Evolutionary conservation across 2,329 filamentous ascomycete genomes (phyloP), one percentile per base, ranked within the genome.

Genomic region (Ceratocystis destructans): DNA sequence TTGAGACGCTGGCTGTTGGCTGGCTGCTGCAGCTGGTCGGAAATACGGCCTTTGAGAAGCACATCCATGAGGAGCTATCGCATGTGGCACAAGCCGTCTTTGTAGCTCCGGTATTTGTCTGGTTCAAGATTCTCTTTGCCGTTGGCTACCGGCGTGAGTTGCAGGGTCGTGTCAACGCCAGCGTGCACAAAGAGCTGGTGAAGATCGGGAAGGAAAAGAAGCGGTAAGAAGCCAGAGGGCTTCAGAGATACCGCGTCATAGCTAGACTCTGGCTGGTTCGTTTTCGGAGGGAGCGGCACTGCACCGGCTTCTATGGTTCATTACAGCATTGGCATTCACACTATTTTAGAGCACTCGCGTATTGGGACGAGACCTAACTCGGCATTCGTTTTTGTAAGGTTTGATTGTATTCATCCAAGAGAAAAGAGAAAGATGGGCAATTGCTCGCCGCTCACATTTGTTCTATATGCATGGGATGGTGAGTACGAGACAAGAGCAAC

Each of bases 11-110:
- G 71, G 74, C 91, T 57, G 78, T 86, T 61, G 87, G 85, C 68
- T 99, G 94, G 94, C 78, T 96, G 66, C 80, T 87, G 63, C 94
- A 99, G 74, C 96, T 99, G 73, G 72, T 97, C 63, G 94, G 94
- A 33, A 94, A 99, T 73, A 92, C 91, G 46, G 84, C 82, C 63
- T 97, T 90, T 71, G 94, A 97, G 76, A 85, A 89, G 22, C 85
- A 93, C 64, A 64, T 68, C 41, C 64, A 66, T 25, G 67, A 66
- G 22, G 64, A 66, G 61, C 78, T 97, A 61, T 92, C 97, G 77
- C 97, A 96, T 73, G 77, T 97, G 53, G 81, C 95, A 61, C 94
- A 97, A 77, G 92, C 94, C 33, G 76, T 97, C 70, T 93, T 97
- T 73, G 81, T 97, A 28, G 94, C 94, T 0, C 94, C 94, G 7